Base-by-base conservation (phyloP, 371 early-diverging fungal genomes). In the Zancudomyces culisetae region DNA sequence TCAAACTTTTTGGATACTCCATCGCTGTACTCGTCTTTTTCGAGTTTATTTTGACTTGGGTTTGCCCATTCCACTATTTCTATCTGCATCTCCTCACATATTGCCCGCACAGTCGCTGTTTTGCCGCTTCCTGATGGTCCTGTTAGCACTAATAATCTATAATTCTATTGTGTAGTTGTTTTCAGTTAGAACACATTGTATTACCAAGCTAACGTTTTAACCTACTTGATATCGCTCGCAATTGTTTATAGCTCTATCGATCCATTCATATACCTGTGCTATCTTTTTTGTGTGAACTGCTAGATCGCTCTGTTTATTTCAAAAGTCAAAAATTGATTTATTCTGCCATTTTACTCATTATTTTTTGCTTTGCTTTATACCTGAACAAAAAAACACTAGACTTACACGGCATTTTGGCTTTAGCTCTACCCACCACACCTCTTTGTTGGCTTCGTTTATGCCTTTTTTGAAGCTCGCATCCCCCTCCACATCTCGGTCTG, bases 61-160 rank as follows among this genome's bases (percentile, higher is more conserved):
- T 83, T 83, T 54, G 66, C 60, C 84, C 84, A 83, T 56, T 83
- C 84, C 15, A 77, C 53, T n/a, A 83, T 61, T 1, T 74, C 70
- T 26, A 76, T 59, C 1, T 54, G 57, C 54, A 83, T 58, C 42
- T 81, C 76, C 4, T 57, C 54, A 1, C 79, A 61, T n/a, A 83
- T 53, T 57, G 73, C 60, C 1, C 63, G 56, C 19, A 83, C 49
- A 2, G 71, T 68, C 4, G 82, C 72, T 15, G 84, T 81, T 59
- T 83, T 83, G 35, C 80, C 79, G 21, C 73, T 56, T n/a, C 84
- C 84, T 4, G 83, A 71, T 29, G 81, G 83, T 20, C 84, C 84
- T 19, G 74, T 77, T n/a, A 83, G 57, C 3, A 78, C 67, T 1
- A 83, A 63, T 3, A 83, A 55, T 0, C 70, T 58, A 51, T 58